phyloP scores from a whole-genome alignment of 163 green algal genomes.

The Chlamydomonas reinhardtii region DNA sequence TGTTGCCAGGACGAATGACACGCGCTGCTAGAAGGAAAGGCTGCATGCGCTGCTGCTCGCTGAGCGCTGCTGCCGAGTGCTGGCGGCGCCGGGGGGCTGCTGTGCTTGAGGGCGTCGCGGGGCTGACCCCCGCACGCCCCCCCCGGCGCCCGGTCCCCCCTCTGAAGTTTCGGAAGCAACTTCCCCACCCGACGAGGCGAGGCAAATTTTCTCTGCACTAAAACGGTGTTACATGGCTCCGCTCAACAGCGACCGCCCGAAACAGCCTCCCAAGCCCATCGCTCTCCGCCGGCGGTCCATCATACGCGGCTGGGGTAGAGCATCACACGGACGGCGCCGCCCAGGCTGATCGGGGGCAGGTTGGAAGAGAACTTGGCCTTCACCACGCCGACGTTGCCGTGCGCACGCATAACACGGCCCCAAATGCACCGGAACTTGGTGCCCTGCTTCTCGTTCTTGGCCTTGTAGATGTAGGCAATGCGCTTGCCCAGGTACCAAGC shows the following conservation, averaged over 20 bases:
- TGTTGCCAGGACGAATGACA: too few species aligned
- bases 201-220: background rate
- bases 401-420: slow-evolving; percentile 92
- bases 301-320: slow-evolving; percentile 92
- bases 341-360: slow-evolving; percentile 90
- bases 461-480: slow-evolving; percentile 99
- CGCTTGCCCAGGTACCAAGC: slow-evolving; percentile 97
- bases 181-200: background rate
- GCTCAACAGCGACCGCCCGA: slow-evolving; percentile 17
- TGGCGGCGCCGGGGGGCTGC: too few species aligned
- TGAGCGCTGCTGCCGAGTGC: too few species aligned
- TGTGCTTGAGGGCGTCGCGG: too few species aligned
- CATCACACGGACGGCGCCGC: slow-evolving; percentile 89
- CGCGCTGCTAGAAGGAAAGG: too few species aligned
- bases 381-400: slow-evolving; percentile 93
- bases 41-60: too few species aligned
- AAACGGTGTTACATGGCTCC: slow-evolving; percentile 25
- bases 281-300: slow-evolving; percentile 1
- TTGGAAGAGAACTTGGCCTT: slow-evolving; percentile 97
- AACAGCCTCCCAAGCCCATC: slow-evolving; percentile 4
- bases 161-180: too few species aligned
- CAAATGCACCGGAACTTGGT: slow-evolving; percentile 95
- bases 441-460: slow-evolving; percentile 96
- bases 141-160: too few species aligned
- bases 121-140: too few species aligned